These are phyloP conservation scores for Lachnellula arida DNA, from an alignment of 2,329 filamentous ascomycete genomes.

Conservation along the genomic window DNA sequence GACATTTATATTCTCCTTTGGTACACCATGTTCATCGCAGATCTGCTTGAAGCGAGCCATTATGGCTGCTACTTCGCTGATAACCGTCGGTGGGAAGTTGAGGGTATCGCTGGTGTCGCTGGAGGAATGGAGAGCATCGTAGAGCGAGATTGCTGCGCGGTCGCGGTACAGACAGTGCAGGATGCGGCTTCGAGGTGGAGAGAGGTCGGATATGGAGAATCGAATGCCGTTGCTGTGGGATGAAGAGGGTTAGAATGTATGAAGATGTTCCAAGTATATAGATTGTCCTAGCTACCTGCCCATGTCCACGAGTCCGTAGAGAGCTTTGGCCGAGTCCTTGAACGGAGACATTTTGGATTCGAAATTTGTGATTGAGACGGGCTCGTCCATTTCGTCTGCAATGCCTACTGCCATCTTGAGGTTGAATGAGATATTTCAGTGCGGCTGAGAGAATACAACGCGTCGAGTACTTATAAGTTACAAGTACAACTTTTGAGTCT, in stretches of 20 bases:
- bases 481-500: background rate
- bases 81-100: constrained; percentile 50
- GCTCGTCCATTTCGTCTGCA: constrained; percentile 16
- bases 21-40: constrained; percentile 66
- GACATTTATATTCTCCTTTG: constrained; percentile 59
- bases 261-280: background rate
- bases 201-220: constrained; percentile 83
- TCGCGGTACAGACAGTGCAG: constrained; percentile 74
- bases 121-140: constrained; percentile 67
- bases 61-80: constrained; percentile 60
- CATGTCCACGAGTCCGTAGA: constrained; percentile 34
- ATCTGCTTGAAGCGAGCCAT: constrained; percentile 67
- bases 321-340: constrained; percentile 16
- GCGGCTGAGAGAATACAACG: too few relatives aligned
- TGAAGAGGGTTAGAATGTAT: constrained; percentile 8
- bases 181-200: constrained; percentile 64
- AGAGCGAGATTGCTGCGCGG: constrained; percentile 77
- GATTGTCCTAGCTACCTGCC: constrained; percentile 27
- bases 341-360: constrained; percentile 23
- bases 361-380: constrained; percentile 31
- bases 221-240: constrained; percentile 81
- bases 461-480: background rate
- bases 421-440: background rate
- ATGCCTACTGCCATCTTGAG: constrained; percentile 6
- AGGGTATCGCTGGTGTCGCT: constrained; percentile 32